Percentiles rank a stretch among this genome's conserved stretches.
Conservation (phyloP, 2,329 filamentous ascomycete species). For the Drechslera avenae region DNA sequence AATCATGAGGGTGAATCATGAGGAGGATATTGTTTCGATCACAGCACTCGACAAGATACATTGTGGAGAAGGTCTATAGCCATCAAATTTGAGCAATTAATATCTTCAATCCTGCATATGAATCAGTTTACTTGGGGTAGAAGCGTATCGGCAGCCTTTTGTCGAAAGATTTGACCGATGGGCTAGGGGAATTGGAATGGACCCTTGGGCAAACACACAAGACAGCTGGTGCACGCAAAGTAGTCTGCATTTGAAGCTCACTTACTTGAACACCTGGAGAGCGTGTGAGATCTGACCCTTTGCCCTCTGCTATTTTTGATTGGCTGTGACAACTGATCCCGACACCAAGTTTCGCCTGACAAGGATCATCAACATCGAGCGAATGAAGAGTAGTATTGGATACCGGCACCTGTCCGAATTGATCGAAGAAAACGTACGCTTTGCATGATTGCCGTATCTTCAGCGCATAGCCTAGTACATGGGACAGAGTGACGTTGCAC, state of each 20-base stretch:
- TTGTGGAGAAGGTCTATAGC: no score
- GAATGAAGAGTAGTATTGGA: slow-evolving; percentile 2
- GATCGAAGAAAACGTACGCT: not conserved
- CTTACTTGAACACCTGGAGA: not conserved
- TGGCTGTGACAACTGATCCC: slow-evolving; percentile 10
- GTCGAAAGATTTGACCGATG: slow-evolving; percentile 3
- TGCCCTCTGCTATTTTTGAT: not conserved
- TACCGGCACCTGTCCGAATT: not conserved
- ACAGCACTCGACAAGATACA: no score
- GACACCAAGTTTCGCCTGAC: slow-evolving; percentile 1
- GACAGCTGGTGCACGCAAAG: not conserved
- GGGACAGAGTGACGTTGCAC: slow-evolving; percentile 6
- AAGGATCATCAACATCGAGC: slow-evolving; percentile 8
- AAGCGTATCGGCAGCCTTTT: slow-evolving; percentile 1
- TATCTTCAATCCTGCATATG: no score
- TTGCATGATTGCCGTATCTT: not conserved
- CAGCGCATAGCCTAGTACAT: not conserved
- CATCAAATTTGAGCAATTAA: no score
- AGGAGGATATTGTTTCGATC: no score
- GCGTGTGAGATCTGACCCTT: not conserved
- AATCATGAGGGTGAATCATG: no score
- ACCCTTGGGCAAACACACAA: not conserved
- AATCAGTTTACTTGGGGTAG: slow-evolving; percentile 15
- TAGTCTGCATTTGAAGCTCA: not conserved
- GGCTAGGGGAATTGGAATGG: not conserved